phyloP scores from a whole-genome alignment of 306 rosid genomes.

The Vigna angularis region DNA sequence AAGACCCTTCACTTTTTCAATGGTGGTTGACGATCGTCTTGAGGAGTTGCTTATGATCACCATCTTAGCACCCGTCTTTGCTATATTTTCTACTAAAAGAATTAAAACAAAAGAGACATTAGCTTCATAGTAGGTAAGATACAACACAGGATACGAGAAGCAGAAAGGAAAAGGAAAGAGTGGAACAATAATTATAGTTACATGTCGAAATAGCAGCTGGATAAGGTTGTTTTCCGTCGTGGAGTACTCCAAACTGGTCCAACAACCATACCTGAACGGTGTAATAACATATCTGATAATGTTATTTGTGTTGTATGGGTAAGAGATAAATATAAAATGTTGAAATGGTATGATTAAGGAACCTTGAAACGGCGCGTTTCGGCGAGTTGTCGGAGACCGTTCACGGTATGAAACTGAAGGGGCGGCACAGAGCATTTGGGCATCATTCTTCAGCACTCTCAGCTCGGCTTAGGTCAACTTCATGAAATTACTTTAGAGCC shows the following conservation, averaged over 20 bases:
- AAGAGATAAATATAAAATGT: too few relatives aligned
- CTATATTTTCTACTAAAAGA: conserved; percentile 76
- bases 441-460: conserved; percentile 46
- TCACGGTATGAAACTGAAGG: conserved; percentile 60
- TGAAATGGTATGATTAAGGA: neutral
- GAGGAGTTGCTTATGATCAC: conserved; percentile 96
- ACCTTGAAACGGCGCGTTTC: conserved; percentile 78
- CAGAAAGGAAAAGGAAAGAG: neutral
- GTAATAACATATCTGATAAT: neutral
- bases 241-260: conserved; percentile 97
- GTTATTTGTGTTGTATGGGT: neutral
- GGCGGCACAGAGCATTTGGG: conserved; percentile 62
- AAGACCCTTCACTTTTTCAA: conserved; percentile 79
- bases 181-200: conserved; percentile 37
- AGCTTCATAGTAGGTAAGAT: neutral
- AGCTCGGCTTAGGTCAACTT: neutral
- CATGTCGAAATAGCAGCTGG: conserved; percentile 83
- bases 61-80: conserved; percentile 83
- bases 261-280: conserved; percentile 81
- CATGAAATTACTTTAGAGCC: neutral
- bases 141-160: neutral
- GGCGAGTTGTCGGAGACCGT: conserved; percentile 74
- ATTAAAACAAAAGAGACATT: neutral
- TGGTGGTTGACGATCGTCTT: conserved; percentile 79
- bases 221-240: conserved; percentile 94